phyloP scores from a whole-genome alignment of 176 grass and related monocot genomes.

The Eleusine indica region DNA sequence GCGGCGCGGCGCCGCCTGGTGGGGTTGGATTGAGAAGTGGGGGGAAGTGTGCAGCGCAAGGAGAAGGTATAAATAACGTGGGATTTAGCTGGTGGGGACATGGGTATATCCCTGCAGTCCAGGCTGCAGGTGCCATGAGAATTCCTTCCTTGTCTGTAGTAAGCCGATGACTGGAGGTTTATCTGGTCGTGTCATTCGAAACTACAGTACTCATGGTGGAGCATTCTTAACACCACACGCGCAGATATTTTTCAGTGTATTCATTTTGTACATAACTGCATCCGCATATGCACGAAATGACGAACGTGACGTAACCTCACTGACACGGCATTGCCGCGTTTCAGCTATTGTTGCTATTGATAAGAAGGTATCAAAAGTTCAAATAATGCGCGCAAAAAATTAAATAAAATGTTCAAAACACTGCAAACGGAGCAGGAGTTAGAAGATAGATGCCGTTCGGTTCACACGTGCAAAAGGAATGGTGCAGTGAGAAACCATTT shows the following conservation, averaged over 20 bases:
- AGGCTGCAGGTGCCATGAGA: neutral
- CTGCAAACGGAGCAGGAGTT: no score
- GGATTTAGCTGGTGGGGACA: neutral
- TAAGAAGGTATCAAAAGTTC: neutral
- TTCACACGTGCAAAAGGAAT: no score
- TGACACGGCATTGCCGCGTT: neutral
- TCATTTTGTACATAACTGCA: neutral
- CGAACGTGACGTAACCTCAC: neutral
- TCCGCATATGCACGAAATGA: no score
- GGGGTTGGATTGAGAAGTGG: neutral
- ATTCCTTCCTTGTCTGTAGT: neutral
- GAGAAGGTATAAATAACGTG: conserved; percentile 7
- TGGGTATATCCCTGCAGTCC: neutral
- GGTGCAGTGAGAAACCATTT: neutral
- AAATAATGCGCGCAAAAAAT: no score
- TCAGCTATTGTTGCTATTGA: neutral
- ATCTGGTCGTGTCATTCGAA: no score
- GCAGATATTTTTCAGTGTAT: neutral
- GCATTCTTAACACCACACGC: no score
- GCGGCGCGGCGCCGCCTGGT: neutral
- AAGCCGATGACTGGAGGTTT: neutral
- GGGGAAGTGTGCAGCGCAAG: neutral
- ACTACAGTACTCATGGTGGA: no score
- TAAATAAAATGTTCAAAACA: no score
- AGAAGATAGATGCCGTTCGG: no score